Evolutionary conservation across 148 eudicot species (phyloP).

Genomic region (Tetragonia tetragonoides): DNA sequence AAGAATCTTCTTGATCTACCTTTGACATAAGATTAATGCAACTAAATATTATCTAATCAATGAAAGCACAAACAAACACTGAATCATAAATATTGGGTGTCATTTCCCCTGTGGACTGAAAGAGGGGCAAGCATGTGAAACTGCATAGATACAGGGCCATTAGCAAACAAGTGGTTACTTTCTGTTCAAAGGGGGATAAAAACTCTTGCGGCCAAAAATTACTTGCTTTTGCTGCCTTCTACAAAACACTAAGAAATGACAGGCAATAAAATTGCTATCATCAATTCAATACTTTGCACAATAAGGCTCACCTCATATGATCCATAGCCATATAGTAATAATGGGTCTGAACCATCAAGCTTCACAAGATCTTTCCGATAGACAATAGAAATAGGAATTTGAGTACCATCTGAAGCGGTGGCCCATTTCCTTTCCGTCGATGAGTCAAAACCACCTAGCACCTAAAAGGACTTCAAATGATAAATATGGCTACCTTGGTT

Average conservation of each 20-base stretch:
- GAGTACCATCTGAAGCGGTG: slow-evolving; percentile 74
- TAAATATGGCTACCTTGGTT: not conserved
- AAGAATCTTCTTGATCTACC: no score
- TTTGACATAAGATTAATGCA: no score
- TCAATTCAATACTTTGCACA: slow-evolving; percentile 9
- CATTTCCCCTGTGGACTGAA: no score
- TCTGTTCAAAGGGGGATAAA: not conserved
- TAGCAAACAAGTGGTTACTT: not conserved
- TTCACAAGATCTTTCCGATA: slow-evolving; percentile 72
- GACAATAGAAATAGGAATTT: slow-evolving; percentile 73
- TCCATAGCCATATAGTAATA: slow-evolving; percentile 84
- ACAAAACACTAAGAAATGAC: not conserved
- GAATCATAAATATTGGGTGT: no score
- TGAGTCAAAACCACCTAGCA: slow-evolving; percentile 80
- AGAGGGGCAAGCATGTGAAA: no score
- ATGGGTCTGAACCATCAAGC: slow-evolving; percentile 90
- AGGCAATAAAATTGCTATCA: not conserved
- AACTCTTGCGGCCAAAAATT: not conserved
- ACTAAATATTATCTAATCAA: no score
- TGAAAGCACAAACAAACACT: no score
- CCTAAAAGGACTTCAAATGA: slow-evolving; percentile 39
- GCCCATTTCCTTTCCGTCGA: slow-evolving; percentile 86
- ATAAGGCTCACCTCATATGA: slow-evolving; percentile 73
- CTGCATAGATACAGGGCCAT: not conserved
- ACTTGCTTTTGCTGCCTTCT: not conserved